phyloP scores from a whole-genome alignment of 2,329 filamentous ascomycete species.

The Paraphaeosphaeria sporulosa region DNA sequence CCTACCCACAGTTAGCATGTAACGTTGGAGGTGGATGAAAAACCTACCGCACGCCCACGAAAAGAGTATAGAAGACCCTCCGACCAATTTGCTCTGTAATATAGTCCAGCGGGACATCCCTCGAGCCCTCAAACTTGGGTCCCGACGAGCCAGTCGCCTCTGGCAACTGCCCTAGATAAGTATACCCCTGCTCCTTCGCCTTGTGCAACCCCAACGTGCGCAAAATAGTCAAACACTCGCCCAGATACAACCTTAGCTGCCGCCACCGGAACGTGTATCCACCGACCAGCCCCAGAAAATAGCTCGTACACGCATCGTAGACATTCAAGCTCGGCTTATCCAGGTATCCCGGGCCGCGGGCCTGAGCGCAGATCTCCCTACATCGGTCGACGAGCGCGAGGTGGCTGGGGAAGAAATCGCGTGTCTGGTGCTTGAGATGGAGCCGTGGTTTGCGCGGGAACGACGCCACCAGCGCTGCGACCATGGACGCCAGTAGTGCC shows the following conservation, averaged over 20 bases:
- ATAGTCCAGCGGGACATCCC: conserved; percentile 49
- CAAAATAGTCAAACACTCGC: conserved; percentile 74
- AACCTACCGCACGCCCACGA: conserved; percentile 72
- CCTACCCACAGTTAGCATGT: conserved; percentile 51
- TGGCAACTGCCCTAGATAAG: conserved; percentile 47
- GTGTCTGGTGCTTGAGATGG: conserved; percentile 72
- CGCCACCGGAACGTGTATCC: conserved; percentile 74
- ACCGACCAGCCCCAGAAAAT: conserved; percentile 73
- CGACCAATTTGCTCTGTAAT: conserved; percentile 63
- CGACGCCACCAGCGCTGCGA: conserved; percentile 75
- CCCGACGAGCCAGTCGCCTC: conserved; percentile 45
- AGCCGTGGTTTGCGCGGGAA: conserved; percentile 76
- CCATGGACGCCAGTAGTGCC: conserved; percentile 76
- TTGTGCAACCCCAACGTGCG: conserved; percentile 72
- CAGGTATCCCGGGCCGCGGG: conserved; percentile 67
- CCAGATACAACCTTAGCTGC: conserved; percentile 73
- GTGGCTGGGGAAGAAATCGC: conserved; percentile 72
- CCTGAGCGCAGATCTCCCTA: conserved; percentile 71
- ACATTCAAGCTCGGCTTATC: conserved; percentile 63
- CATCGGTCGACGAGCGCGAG: conserved; percentile 75
- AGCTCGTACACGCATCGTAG: conserved; percentile 75
- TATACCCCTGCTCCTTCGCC: conserved; percentile 55
- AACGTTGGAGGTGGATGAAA: conserved; percentile 73
- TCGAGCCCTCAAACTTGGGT: conserved; percentile 44
- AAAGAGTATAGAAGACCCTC: conserved; percentile 81